Base-by-base conservation (phyloP, 176 grass and related monocot genomes). In the Eremochloa ophiuroides region DNA sequence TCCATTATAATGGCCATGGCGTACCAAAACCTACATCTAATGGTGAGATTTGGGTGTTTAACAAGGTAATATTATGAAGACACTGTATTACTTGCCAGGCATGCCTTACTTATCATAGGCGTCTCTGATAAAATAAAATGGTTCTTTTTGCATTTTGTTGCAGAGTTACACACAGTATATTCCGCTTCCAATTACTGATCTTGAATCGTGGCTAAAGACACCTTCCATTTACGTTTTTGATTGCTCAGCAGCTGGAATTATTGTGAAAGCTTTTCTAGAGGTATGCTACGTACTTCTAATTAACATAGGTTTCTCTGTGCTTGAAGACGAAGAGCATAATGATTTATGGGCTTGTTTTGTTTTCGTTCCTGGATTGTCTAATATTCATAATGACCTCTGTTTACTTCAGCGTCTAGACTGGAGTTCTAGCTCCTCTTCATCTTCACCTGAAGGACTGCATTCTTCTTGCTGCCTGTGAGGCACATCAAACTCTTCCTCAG, bases 31-130 rank as follows among this genome's bases (percentile, higher is more conserved):
- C 96, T 67, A 99, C 96, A 59, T 58, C 89, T 41, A 99, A 95
- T 90, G 90, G 93, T 48, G 96, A 99, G 88, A 93, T 99, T 93
- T 99, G 96, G 96, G 91, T 99, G 62, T 99, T 99, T 89, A 99
- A 99, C 65, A 99, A 99, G 93, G 93, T 94, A 73, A 72, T 86
- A 15, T 66, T 65, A 28, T 40, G 18, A 82, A 15, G 10, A 14
- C 22, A 26, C 31, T 63, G 65, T 31, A 80, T 66, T 88, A 23
- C 20, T 78, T 82, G 41, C 38, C 56, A 1, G 51, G 68, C 69
- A 22, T 56, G 10, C 78, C 1, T 42, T 40, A 40, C 39, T 48
- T 70, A 29, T 79, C n/a, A 43, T 43, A 22, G 13, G 31, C 10
- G 11, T 70, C 34, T 74, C 51, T 50, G 55, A 51, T 61, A 37